A percentile compares a stretch with the other conserved stretches of the same genome.
Evolutionary conservation across 768 basidiomycete genomes (phyloP).

Genomic region (Trametes gibbosa): DNA sequence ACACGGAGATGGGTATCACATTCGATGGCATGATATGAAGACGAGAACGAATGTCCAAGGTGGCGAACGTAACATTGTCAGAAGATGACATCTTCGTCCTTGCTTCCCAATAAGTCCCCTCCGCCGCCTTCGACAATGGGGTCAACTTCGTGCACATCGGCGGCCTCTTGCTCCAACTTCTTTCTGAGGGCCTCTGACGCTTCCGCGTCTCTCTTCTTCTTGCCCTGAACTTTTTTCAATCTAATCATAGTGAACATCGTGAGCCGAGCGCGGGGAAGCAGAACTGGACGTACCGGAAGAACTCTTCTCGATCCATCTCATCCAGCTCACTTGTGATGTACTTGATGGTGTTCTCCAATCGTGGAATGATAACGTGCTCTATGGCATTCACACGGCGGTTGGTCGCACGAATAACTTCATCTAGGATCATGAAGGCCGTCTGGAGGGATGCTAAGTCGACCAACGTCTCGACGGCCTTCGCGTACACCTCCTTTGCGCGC

Average conservation of each 20-base stretch:
- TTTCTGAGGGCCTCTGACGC: conserved; percentile 28
- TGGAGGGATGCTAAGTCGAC: conserved; percentile 96
- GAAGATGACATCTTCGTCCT: conserved; percentile 94
- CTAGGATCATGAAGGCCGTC: conserved; percentile 97
- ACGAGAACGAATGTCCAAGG: not conserved
- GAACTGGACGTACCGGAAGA: conserved; percentile 76
- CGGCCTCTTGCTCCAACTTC: conserved; percentile 7
- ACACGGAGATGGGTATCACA: conserved; percentile 19
- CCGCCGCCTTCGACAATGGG: conserved; percentile 36
- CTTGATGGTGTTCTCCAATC: conserved; percentile 95
- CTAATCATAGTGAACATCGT: conserved; percentile 37
- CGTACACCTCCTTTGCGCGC: conserved; percentile 94
- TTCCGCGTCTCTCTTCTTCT: conserved; percentile 82
- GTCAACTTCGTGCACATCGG: conserved; percentile 21
- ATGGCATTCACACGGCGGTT: conserved; percentile 99
- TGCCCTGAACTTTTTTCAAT: conserved; percentile 95
- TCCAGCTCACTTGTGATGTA: conserved; percentile 97
- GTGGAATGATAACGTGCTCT: conserved; percentile 94
- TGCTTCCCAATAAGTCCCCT: conserved; percentile 74
- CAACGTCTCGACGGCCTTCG: conserved; percentile 94
- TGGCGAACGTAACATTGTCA: conserved; percentile 34
- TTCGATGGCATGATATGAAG: conserved; percentile 3
- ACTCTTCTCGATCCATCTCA: conserved; percentile 97
- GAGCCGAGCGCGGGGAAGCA: too few relatives aligned
- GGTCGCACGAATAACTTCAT: conserved; percentile 99